Base-by-base conservation (phyloP, 352 stramenopile genomes). In the Globisporangium middletonii region DNA sequence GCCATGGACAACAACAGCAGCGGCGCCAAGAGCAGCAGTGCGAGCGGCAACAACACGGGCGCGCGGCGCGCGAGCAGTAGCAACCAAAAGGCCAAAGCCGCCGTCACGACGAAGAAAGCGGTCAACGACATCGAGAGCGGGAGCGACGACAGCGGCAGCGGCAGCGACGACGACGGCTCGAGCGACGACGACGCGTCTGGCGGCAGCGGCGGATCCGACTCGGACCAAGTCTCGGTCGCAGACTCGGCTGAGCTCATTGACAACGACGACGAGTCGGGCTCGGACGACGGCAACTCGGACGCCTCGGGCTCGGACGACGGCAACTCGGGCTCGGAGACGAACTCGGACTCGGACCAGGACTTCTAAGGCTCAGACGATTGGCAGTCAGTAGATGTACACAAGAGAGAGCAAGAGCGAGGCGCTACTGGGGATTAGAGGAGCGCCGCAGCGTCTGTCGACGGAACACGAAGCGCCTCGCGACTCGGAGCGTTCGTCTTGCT, bases 171-270 rank as follows among this genome's bases (percentile, higher is more conserved):
- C 42, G 72, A 74, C 16, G 75, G 71, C 47, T 83, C 77, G 3
- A 85, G 75, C 43, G 76, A 88, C 38, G 79, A 66, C 2, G 59
- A 59, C 2, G 47, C 54, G 9, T 51, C 41, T 18, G 53, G 48
- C 0, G 50, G 28, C 23, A 67, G 58, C 37, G 57, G 30, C 45
- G 79, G 66, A 19, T 89, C 79, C 12, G 81, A 89, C 67, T 90
- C 79, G 64, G 84, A 92, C 37, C 76, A 94, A 38, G 82, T 94
- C 5, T 94, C 84, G 4, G 63, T 94, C 59, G 84, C 84, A 41
- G 84, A 94, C 62, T 94, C 84, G 49, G 79, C 71, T 0, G 81
- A 93, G 55, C 70, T 92, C 28, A 91, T 92, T 55, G 83, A 88
- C 67, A 91, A 94, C 53, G 79, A 93, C 61, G 86, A 95, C 65